Conservation (phyloP, 2,329 filamentous ascomycete species). For the Trichoderma afroharzianum region DNA sequence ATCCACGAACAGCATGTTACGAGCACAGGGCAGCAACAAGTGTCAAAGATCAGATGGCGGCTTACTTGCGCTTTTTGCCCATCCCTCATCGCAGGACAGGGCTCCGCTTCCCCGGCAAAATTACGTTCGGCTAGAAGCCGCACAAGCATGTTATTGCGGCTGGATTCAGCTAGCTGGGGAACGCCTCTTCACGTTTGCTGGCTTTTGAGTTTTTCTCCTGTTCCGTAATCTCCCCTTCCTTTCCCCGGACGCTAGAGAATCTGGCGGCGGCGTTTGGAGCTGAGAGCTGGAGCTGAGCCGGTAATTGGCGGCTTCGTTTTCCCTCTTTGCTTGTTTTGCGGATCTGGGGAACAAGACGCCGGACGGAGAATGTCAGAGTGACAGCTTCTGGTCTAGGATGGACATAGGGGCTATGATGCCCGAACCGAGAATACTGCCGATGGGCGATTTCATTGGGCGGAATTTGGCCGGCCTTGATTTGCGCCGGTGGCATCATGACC, state of each 20-base stretch:
- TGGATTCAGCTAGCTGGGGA: neutral
- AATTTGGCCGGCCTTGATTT: neutral
- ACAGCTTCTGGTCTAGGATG: neutral
- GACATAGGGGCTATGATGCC: neutral
- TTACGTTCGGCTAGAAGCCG: neutral
- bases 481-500: neutral
- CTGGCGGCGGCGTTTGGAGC: neutral
- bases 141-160: neutral
- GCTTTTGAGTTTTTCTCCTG: neutral
- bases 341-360: neutral
- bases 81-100: too few relatives aligned
- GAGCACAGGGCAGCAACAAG: neutral
- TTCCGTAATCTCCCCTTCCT: neutral
- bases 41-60: neutral
- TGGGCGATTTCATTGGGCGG: neutral
- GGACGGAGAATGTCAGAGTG: neutral
- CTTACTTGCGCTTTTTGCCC: neutral
- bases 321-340: neutral
- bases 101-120: slow-evolving; percentile 9
- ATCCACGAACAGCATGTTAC: neutral
- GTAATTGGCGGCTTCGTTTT: neutral
- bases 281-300: neutral
- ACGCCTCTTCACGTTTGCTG: neutral
- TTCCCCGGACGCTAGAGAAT: neutral
- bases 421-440: neutral